Percentiles rank a stretch among this genome's conserved stretches.
These are phyloP conservation scores for Debaryomyces castellii DNA, from an alignment of 805 yeast species.

Conservation along the genomic window DNA sequence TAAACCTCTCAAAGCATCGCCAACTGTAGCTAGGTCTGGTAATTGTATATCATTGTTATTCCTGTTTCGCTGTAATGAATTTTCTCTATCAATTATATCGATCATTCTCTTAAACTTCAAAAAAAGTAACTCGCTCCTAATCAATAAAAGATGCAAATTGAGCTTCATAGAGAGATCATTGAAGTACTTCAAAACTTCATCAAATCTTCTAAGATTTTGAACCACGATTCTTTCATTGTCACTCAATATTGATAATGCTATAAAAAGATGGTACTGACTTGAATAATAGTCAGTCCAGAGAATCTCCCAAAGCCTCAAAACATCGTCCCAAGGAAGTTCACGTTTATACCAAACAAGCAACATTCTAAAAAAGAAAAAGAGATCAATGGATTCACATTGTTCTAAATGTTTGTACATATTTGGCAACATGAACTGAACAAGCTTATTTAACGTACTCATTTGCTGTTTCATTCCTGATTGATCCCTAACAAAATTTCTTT, in stretches of 20 bases:
- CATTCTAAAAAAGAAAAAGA: slow-evolving; percentile 95
- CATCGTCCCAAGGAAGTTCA: slow-evolving; percentile 79
- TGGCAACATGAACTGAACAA: slow-evolving; percentile 90
- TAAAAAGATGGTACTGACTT: slow-evolving; percentile 83
- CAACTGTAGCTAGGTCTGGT: slow-evolving; percentile 27
- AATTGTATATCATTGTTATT: slow-evolving; percentile 17
- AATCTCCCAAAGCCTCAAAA: slow-evolving; percentile 85
- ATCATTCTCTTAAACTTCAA: slow-evolving; percentile 78
- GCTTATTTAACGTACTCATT: slow-evolving; percentile 76
- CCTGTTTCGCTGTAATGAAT: slow-evolving; percentile 14
- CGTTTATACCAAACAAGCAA: slow-evolving; percentile 92
- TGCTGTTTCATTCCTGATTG: slow-evolving; percentile 92
- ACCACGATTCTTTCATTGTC: slow-evolving; percentile 79
- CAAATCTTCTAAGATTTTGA: slow-evolving; percentile 73
- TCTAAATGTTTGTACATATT: slow-evolving; percentile 77
- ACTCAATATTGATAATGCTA: slow-evolving; percentile 86
- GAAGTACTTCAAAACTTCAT: slow-evolving; percentile 88
- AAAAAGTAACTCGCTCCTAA: slow-evolving; percentile 83
- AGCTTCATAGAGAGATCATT: slow-evolving; percentile 81
- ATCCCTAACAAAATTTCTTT: slow-evolving; percentile 86
- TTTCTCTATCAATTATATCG: slow-evolving; percentile 67
- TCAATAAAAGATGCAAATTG: slow-evolving; percentile 71
- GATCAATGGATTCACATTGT: slow-evolving; percentile 83
- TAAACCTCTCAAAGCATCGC: slow-evolving; percentile 57
- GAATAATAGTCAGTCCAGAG: slow-evolving; percentile 86